phyloP scores from a whole-genome alignment of 2,329 filamentous ascomycete species.

The Zymoseptoria crescenta region DNA sequence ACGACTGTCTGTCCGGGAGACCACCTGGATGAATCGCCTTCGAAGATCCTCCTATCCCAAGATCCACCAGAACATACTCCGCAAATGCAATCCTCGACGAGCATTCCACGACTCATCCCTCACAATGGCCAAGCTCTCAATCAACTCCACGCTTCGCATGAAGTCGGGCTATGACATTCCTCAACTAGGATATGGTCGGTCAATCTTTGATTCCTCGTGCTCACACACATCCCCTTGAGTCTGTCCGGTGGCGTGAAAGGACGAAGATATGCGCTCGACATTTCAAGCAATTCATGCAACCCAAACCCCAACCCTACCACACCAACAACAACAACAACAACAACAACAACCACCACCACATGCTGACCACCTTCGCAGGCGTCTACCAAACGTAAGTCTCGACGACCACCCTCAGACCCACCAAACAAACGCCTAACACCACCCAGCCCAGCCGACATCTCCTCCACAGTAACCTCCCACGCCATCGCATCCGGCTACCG shows the following conservation, averaged over 20 bases:
- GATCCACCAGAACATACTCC: not conserved
- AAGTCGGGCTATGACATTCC: conserved; percentile 57
- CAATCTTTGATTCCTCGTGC: not conserved
- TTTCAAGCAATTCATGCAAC: too few species aligned
- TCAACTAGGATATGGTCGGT: conserved; percentile 50
- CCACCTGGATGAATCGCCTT: conserved; percentile 5
- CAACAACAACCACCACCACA: not conserved
- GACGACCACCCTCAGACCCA: too few species aligned
- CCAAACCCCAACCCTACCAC: not conserved
- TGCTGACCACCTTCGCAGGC: conserved; percentile 9
- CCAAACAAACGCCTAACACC: conserved; percentile 6
- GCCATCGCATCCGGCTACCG: conserved; percentile 50
- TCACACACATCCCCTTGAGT: too few species aligned
- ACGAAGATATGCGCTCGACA: conserved; percentile 28
- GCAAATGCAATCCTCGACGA: conserved; percentile 3
- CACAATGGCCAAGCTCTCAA: conserved; percentile 37
- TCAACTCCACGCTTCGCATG: conserved; percentile 45
- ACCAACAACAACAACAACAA: too few species aligned
- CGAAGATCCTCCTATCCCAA: not conserved
- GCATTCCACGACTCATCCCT: conserved; percentile 12
- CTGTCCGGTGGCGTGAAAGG: not conserved
- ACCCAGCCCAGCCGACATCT: conserved; percentile 43
- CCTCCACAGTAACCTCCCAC: conserved; percentile 51
- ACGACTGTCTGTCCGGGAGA: not conserved
- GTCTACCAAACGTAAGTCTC: conserved; percentile 29